Evolutionary conservation across 164 flowering plant species (phyloP).

Genomic region (Berberis vulgaris): DNA sequence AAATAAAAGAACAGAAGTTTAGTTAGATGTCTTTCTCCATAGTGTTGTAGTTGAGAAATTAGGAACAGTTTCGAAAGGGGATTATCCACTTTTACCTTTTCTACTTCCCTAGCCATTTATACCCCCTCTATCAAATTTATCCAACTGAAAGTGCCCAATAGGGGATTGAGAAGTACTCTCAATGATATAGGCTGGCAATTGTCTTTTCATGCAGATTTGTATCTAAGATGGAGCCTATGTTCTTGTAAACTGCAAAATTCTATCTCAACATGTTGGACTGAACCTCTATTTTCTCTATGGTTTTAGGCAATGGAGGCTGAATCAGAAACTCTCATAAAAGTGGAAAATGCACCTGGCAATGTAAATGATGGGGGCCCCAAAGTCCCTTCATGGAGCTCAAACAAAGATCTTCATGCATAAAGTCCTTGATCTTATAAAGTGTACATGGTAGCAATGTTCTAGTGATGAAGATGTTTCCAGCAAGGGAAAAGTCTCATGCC

Average conservation of each 20-base stretch:
- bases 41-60: no score
- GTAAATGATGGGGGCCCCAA: slow-evolving; percentile 40
- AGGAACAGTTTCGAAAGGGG: no score
- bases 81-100: no score
- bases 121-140: no score
- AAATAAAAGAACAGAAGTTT: no score
- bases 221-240: no score
- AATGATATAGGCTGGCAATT: not conserved
- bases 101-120: no score
- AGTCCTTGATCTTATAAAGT: not conserved
- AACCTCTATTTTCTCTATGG: not conserved
- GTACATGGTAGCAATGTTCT: slow-evolving; percentile 7
- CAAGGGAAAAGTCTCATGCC: slow-evolving; percentile 6
- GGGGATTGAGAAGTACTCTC: not conserved
- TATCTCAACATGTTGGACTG: not conserved
- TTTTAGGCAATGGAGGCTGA: slow-evolving; percentile 66
- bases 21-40: no score
- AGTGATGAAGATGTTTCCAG: slow-evolving; percentile 23
- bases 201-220: not conserved
- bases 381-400: slow-evolving; percentile 56
- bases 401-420: slow-evolving; percentile 75
- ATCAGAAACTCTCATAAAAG: slow-evolving; percentile 53
- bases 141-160: no score
- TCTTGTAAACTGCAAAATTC: no score
- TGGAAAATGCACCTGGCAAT: slow-evolving; percentile 49